These are phyloP conservation scores for Leccinellum albellum DNA, from an alignment of 768 basidiomycete species.

Conservation along the genomic window DNA sequence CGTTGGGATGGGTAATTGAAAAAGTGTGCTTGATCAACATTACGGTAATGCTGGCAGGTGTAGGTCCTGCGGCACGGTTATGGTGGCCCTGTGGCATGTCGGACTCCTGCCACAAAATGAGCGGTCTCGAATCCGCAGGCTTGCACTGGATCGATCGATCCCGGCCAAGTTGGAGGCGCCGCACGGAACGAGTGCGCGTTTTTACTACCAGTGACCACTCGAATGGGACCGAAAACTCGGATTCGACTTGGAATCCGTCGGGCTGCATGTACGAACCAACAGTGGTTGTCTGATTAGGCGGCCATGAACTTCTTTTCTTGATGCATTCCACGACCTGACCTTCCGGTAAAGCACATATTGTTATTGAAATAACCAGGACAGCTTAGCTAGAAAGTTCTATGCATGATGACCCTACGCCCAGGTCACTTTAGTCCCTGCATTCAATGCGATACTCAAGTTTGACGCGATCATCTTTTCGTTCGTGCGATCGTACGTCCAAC, in stretches of 20 bases:
- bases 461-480: slow-evolving; percentile 41
- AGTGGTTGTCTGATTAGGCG: background rate
- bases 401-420: slow-evolving; percentile 29
- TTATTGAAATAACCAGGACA: background rate
- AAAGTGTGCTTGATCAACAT: background rate
- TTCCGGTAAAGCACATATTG: background rate
- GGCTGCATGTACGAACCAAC: background rate
- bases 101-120: background rate
- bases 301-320: background rate
- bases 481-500: slow-evolving; percentile 39
- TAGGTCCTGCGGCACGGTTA: background rate
- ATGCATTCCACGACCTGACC: background rate
- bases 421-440: slow-evolving; percentile 30
- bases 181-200: background rate
- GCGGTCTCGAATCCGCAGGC: background rate
- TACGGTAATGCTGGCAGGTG: background rate
- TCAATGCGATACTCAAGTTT: slow-evolving; percentile 41
- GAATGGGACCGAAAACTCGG: background rate
- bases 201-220: background rate
- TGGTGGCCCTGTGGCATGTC: background rate
- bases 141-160: background rate
- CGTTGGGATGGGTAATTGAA: background rate
- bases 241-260: background rate
- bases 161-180: background rate
- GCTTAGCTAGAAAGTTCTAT: too few relatives aligned